These are phyloP conservation scores for Cercospora sp. DNA, from an alignment of 2,329 filamentous ascomycete species.

Conservation along the genomic window DNA sequence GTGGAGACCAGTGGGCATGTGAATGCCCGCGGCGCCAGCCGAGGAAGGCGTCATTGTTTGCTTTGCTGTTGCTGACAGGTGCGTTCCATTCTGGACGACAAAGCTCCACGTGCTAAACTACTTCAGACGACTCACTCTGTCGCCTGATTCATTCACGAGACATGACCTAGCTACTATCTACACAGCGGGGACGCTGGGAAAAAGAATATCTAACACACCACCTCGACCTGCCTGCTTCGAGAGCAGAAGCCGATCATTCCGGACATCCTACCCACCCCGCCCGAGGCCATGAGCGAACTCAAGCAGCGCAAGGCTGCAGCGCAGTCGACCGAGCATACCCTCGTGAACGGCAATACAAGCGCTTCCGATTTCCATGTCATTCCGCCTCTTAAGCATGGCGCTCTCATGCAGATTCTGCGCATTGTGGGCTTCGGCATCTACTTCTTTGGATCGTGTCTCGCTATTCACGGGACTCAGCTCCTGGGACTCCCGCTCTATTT, in stretches of 20 bases:
- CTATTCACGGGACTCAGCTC: constrained; percentile 65
- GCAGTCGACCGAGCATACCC: not conserved
- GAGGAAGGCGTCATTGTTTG: constrained; percentile 10
- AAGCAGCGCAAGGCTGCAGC: constrained; percentile 30
- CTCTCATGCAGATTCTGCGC: constrained; percentile 45
- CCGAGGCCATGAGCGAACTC: constrained; percentile 27
- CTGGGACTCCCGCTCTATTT: constrained; percentile 73
- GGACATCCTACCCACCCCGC: not conserved
- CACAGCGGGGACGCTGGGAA: constrained; percentile 14
- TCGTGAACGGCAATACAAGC: not conserved
- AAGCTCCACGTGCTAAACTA: constrained; percentile 9
- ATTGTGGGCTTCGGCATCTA: constrained; percentile 49
- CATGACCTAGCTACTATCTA: constrained; percentile 7
- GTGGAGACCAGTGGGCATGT: constrained; percentile 1
- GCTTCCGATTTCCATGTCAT: not conserved
- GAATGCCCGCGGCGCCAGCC: not conserved
- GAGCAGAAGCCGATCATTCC: not conserved
- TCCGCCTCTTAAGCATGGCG: constrained; percentile 44
- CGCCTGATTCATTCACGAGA: constrained; percentile 13
- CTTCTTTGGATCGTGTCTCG: constrained; percentile 47
- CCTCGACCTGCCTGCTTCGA: not conserved
- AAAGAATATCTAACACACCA: constrained; percentile 3
- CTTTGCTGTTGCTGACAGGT: constrained; percentile 13
- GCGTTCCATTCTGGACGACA: not conserved
- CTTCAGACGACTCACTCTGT: constrained; percentile 10